phyloP scores from a whole-genome alignment of 108 stramenopile species.

The Aurantiochytrium sp. region DNA sequence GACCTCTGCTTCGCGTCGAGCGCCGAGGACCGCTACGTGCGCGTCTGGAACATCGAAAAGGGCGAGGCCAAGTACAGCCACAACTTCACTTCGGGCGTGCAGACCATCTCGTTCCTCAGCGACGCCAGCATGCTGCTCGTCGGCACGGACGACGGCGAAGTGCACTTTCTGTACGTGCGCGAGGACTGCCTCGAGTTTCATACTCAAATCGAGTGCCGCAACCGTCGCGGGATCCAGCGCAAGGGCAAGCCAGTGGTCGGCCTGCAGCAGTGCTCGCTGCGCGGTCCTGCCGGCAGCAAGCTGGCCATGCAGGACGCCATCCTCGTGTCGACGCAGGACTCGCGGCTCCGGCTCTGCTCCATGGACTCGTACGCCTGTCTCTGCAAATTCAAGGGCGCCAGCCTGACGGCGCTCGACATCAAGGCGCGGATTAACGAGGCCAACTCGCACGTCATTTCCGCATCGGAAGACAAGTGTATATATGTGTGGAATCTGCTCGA shows the following conservation, averaged over 20 bases:
- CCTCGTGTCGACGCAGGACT: conserved; percentile 13
- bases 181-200: background rate
- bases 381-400: conserved; percentile 24
- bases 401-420: background rate
- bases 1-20: background rate
- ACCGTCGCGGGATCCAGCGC: background rate
- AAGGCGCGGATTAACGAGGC: background rate
- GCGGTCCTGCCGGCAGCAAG: background rate
- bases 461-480: conserved; percentile 1
- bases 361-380: background rate
- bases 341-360: background rate
- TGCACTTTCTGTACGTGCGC: background rate
- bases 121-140: background rate
- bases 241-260: background rate
- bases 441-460: background rate
- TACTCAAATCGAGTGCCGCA: conserved; percentile 10
- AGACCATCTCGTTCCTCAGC: background rate
- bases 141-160: conserved; percentile 7
- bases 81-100: background rate
- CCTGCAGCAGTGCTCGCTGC: background rate
- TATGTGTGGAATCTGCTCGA: background rate
- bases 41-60: background rate
- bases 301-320: background rate
- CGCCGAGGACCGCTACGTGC: conserved; percentile 13
- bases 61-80: background rate